A percentile compares a stretch with the other conserved stretches of the same genome.
Evolutionary conservation across 208 protist species (phyloP).

Genomic region (Endotrypanum monterogeii): DNA sequence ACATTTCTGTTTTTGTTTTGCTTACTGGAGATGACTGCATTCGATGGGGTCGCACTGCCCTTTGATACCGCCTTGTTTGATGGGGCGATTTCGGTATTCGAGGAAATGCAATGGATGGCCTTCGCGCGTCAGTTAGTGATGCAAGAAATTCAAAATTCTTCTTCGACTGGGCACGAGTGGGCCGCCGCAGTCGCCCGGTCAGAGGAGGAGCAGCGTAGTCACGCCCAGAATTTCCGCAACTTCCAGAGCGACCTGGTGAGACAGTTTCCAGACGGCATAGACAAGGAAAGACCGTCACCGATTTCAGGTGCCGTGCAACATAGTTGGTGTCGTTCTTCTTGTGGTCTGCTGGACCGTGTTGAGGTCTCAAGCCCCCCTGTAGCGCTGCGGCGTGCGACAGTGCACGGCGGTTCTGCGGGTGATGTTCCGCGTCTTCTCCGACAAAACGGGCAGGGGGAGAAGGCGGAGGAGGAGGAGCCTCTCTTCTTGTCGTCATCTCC

Average conservation of each 20-base stretch:
- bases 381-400: not conserved
- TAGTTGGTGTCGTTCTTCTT: too few species aligned
- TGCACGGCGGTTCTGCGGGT: not conserved
- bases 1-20: not conserved
- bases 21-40: not conserved
- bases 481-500: slow-evolving; percentile 15
- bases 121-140: slow-evolving; percentile 12
- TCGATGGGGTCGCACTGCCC: slow-evolving; percentile 21
- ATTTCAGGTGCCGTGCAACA: slow-evolving; percentile 8
- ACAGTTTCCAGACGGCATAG: not conserved
- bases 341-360: slow-evolving; percentile 12
- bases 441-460: not conserved
- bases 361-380: slow-evolving; percentile 14
- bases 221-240: not conserved
- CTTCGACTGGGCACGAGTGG: not conserved
- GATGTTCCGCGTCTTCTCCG: not conserved
- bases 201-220: not conserved
- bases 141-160: slow-evolving; percentile 10
- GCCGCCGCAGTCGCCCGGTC: not conserved
- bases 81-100: not conserved
- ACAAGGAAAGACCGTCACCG: slow-evolving; percentile 4
- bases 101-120: slow-evolving; percentile 14
- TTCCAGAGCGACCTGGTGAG: slow-evolving; percentile 1
- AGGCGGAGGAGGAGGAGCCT: slow-evolving; percentile 7
- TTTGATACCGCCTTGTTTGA: slow-evolving; percentile 2